Percentiles rank a stretch among this genome's conserved stretches.
phyloP scores from a whole-genome alignment of 164 flowering plant genomes.

The Vitis vinifera region DNA sequence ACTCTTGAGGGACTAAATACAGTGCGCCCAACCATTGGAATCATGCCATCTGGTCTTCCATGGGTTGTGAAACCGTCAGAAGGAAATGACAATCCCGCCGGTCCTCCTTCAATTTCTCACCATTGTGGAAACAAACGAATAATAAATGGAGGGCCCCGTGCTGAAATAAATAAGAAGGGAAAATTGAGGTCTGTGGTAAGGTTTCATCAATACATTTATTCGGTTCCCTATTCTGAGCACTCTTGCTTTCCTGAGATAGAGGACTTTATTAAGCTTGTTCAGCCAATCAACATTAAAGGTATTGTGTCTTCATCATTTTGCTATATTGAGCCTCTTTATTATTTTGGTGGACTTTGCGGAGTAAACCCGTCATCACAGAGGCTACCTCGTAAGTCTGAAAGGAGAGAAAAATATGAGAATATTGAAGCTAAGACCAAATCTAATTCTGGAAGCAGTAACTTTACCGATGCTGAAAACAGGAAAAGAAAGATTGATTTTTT shows the following conservation, averaged over 20 bases:
- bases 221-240: slow-evolving; percentile 82
- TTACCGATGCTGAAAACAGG: neutral
- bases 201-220: slow-evolving; percentile 50
- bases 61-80: slow-evolving; percentile 42
- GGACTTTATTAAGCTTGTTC: slow-evolving; percentile 61
- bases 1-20: slow-evolving; percentile 66
- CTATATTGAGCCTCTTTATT: slow-evolving; percentile 60
- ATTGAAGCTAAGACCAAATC: neutral
- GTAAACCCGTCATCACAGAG: slow-evolving; percentile 24
- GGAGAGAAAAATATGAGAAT: slow-evolving; percentile 20
- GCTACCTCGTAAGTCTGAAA: slow-evolving; percentile 19
- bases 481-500: slow-evolving; percentile 17
- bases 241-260: slow-evolving; percentile 70
- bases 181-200: slow-evolving; percentile 22
- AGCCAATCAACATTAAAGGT: slow-evolving; percentile 63
- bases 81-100: slow-evolving; percentile 27
- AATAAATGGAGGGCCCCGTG: slow-evolving; percentile 4
- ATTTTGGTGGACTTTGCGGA: slow-evolving; percentile 54
- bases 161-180: slow-evolving; percentile 13
- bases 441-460: too few relatives aligned
- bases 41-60: slow-evolving; percentile 95
- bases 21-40: slow-evolving; percentile 76
- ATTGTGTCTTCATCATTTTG: slow-evolving; percentile 69
- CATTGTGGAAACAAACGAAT: slow-evolving; percentile 10
- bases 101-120: slow-evolving; percentile 24